Evolutionary conservation across 345 rosid species (phyloP).

Genomic region (Citrus glauca): DNA sequence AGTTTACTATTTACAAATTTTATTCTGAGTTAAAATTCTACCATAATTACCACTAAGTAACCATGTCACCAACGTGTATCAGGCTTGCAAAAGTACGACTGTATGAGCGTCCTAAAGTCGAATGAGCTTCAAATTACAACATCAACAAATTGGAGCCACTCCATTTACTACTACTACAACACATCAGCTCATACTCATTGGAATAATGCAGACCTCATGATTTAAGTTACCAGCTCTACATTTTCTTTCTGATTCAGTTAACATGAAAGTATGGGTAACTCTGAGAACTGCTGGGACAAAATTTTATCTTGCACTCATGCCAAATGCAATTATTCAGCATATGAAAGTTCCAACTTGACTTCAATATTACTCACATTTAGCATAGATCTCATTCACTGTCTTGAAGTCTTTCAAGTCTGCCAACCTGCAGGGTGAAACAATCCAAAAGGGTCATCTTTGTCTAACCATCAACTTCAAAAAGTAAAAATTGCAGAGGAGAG

Average conservation of each 20-base stretch:
- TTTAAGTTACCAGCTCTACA: neutral
- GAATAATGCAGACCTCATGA: neutral
- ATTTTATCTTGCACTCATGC: neutral
- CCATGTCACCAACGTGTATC: neutral
- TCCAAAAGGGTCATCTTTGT: neutral
- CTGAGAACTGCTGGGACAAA: neutral
- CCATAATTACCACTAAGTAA: neutral
- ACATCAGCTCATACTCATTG: neutral
- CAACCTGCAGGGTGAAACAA: constrained; percentile 48
- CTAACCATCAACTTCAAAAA: neutral
- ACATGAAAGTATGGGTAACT: neutral
- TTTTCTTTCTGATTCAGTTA: neutral
- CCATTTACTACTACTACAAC: neutral
- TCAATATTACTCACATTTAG: constrained; percentile 63
- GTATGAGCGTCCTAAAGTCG: neutral
- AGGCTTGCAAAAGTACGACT: neutral
- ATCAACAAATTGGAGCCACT: neutral
- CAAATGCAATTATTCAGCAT: neutral
- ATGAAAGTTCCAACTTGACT: neutral
- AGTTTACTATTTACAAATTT: neutral
- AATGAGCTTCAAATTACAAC: neutral
- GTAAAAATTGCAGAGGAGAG: neutral
- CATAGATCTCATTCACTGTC: constrained; percentile 91
- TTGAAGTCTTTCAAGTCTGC: constrained; percentile 93
- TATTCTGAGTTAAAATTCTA: neutral